Percentiles rank a stretch among this genome's conserved stretches.
Conservation (phyloP, 495 filamentous ascomycete species). For the Parathielavia hyrcaniae region DNA sequence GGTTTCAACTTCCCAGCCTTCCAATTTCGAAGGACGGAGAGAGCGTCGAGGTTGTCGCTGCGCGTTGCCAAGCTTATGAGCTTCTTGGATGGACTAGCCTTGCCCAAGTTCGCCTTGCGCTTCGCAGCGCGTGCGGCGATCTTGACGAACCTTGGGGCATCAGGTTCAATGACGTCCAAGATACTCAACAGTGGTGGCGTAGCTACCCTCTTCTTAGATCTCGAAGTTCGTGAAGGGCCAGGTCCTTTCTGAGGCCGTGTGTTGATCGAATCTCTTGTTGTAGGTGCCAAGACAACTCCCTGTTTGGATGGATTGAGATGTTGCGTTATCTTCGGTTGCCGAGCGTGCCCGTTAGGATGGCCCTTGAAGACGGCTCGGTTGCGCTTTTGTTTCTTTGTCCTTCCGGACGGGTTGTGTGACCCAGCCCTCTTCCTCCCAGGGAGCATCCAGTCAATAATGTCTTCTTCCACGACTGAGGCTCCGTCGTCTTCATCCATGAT, state of each 20-base stretch:
- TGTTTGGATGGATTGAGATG: slow-evolving; percentile 33
- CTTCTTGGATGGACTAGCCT: slow-evolving; percentile 70
- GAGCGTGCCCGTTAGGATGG: slow-evolving; percentile 23
- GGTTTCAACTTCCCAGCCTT: slow-evolving; percentile 60
- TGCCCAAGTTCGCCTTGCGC: slow-evolving; percentile 55
- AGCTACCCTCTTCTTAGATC: slow-evolving; percentile 22
- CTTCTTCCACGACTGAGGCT: slow-evolving; percentile 46
- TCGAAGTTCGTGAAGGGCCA: background rate
- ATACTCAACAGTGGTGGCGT: slow-evolving; percentile 56
- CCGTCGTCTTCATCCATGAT: slow-evolving; percentile 30
- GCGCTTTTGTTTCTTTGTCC: slow-evolving; percentile 28
- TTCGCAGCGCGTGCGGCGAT: slow-evolving; percentile 69
- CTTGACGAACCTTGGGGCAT: slow-evolving; percentile 65
- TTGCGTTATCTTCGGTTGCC: slow-evolving; percentile 45
- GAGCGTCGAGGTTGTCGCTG: slow-evolving; percentile 69
- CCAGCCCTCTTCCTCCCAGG: slow-evolving; percentile 34
- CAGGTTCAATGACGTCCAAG: slow-evolving; percentile 60
- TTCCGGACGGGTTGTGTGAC: slow-evolving; percentile 15
- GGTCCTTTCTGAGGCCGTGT: background rate
- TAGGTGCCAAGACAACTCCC: slow-evolving; percentile 1
- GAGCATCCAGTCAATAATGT: slow-evolving; percentile 51
- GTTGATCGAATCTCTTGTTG: background rate
- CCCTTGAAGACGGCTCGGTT: slow-evolving; percentile 28
- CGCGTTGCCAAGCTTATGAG: slow-evolving; percentile 63
- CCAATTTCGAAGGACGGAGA: slow-evolving; percentile 65